A percentile compares a stretch with the other conserved stretches of the same genome.
These are phyloP conservation scores for Hippophae tibetana DNA, from an alignment of 306 rosid genomes.

Conservation along the genomic window DNA sequence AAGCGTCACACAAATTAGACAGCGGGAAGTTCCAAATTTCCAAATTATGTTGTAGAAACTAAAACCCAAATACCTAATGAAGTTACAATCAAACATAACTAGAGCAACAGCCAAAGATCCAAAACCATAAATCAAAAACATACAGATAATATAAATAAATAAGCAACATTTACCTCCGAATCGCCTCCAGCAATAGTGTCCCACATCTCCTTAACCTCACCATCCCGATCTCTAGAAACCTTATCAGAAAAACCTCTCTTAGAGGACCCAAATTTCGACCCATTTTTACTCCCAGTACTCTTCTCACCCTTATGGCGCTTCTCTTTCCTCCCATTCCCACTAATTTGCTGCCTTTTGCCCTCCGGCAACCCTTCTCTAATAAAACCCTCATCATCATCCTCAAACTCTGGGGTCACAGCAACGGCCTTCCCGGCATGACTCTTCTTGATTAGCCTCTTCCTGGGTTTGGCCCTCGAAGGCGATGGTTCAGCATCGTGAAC, in stretches of 20 bases:
- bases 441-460: constrained; percentile 87
- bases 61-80: not conserved
- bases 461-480: constrained; percentile 49
- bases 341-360: constrained; percentile 29
- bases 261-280: constrained; percentile 33
- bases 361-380: constrained; percentile 40
- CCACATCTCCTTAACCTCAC: constrained; percentile 98
- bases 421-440: constrained; percentile 31
- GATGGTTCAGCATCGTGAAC: constrained; percentile 50
- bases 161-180: constrained; percentile 57
- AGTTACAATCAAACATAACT: not conserved
- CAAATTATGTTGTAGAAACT: not conserved
- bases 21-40: not conserved
- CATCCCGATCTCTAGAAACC: constrained; percentile 67
- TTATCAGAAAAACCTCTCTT: constrained; percentile 57
- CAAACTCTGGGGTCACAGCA: constrained; percentile 43
- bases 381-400: constrained; percentile 37
- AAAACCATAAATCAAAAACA: not conserved
- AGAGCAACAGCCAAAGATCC: not conserved
- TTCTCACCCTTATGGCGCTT: constrained; percentile 68
- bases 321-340: constrained; percentile 56
- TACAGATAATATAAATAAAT: not conserved
- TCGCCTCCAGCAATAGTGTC: constrained; percentile 75
- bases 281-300: constrained; percentile 35
- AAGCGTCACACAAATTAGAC: not conserved